Percentiles rank a stretch among this genome's conserved stretches.
These are phyloP conservation scores for Elongisporangium senticosum DNA, from an alignment of 352 stramenopile species.

Conservation along the genomic window DNA sequence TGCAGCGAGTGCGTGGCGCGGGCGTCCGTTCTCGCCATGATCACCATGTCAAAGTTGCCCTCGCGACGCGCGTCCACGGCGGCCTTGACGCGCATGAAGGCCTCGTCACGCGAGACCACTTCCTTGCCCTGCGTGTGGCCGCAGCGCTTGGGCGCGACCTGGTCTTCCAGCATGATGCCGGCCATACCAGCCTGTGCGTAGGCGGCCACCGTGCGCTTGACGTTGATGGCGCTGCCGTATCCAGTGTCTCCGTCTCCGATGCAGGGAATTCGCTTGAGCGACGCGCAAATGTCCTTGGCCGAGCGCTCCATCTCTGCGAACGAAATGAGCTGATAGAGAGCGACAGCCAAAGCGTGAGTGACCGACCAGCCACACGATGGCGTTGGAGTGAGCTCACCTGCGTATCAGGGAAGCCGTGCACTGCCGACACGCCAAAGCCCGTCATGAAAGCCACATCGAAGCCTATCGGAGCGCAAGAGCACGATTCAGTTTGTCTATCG, in stretches of 20 bases:
- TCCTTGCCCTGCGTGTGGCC: constrained; percentile 90
- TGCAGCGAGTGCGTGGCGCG: constrained; percentile 86
- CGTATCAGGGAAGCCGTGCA: constrained; percentile 86
- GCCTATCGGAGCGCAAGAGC: constrained; percentile 14
- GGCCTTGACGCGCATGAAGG: constrained; percentile 78
- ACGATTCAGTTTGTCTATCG: not conserved
- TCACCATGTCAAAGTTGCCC: constrained; percentile 87
- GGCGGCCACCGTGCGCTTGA: constrained; percentile 88
- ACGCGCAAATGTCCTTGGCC: constrained; percentile 35
- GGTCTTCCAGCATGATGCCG: constrained; percentile 94
- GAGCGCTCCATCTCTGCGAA: constrained; percentile 54
- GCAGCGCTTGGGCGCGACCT: constrained; percentile 91
- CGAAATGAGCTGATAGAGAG: constrained; percentile 35
- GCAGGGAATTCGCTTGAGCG: constrained; percentile 39
- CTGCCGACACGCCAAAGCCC: constrained; percentile 88
- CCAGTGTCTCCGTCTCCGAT: constrained; percentile 88
- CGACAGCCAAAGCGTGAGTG: constrained; percentile 23
- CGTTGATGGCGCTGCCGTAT: constrained; percentile 93
- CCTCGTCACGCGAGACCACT: constrained; percentile 83
- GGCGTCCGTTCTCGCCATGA: constrained; percentile 93
- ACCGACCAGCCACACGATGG: constrained; percentile 43
- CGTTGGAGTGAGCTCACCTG: constrained; percentile 57
- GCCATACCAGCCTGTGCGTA: constrained; percentile 90
- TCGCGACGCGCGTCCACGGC: constrained; percentile 87
- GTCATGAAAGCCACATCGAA: constrained; percentile 93